Evolutionary conservation across 371 early-diverging fungal genomes (phyloP).

Genomic region (Rhizomucor miehei): DNA sequence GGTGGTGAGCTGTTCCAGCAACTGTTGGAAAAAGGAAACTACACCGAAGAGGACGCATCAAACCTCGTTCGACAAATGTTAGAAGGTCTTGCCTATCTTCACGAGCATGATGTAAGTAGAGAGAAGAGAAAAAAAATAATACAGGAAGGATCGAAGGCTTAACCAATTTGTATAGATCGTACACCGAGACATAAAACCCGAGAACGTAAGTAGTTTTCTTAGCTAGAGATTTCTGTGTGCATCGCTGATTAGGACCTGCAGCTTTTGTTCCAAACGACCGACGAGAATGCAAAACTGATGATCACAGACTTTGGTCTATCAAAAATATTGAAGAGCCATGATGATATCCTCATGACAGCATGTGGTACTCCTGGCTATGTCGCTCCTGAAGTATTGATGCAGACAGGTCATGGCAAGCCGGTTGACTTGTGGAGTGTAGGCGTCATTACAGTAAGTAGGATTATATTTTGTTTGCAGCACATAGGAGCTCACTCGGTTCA

Average conservation of each 20-base stretch:
- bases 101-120: constrained; percentile 57
- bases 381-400: constrained; percentile 81
- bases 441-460: constrained; percentile 64
- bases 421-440: constrained; percentile 93
- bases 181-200: constrained; percentile 86
- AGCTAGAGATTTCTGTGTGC: background rate
- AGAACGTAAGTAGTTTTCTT: constrained; percentile 49
- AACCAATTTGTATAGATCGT: constrained; percentile 54
- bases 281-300: constrained; percentile 56
- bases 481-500: background rate
- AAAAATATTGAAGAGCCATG: constrained; percentile 66
- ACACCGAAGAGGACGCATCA: constrained; percentile 77
- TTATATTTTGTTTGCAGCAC: no score
- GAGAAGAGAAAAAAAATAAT: background rate
- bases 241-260: constrained; percentile 4
- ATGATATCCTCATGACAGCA: constrained; percentile 70
- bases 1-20: constrained; percentile 89
- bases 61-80: constrained; percentile 69
- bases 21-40: constrained; percentile 71
- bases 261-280: constrained; percentile 57
- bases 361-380: constrained; percentile 90
- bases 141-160: background rate
- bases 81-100: constrained; percentile 77
- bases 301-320: constrained; percentile 83
- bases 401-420: constrained; percentile 62